Percentiles rank a stretch among this genome's conserved stretches.
Evolutionary conservation across 2,329 filamentous ascomycete genomes (phyloP).

Genomic region (Tolypocladium ophioglossoides): DNA sequence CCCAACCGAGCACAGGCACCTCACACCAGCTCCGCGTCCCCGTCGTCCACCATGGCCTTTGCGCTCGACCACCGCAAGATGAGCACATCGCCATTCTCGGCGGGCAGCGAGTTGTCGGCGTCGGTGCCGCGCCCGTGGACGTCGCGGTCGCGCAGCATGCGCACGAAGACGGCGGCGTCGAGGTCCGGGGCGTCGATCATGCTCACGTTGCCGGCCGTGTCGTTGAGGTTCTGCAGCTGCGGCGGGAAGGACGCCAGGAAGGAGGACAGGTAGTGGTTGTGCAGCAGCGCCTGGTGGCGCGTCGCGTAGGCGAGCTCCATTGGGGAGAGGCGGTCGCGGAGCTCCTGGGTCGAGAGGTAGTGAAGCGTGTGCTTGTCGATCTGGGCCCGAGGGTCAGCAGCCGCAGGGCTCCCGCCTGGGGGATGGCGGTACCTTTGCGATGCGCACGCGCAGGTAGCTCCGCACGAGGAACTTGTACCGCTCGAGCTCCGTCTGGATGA

Average conservation of each 20-base stretch:
- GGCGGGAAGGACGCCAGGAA: constrained; percentile 78
- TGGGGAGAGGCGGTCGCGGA: constrained; percentile 56
- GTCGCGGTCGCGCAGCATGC: constrained; percentile 52
- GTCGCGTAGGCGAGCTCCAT: constrained; percentile 75
- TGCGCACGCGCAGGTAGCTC: constrained; percentile 70
- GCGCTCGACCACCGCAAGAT: constrained; percentile 68
- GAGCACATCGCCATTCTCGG: constrained; percentile 52
- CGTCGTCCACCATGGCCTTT: constrained; percentile 44
- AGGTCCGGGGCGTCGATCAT: constrained; percentile 88
- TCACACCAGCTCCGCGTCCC: constrained; percentile 49
- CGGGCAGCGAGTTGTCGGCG: constrained; percentile 47
- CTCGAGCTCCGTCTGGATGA: constrained; percentile 93
- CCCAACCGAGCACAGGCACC: not conserved
- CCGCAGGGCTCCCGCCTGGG: not conserved
- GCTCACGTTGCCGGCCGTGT: constrained; percentile 76
- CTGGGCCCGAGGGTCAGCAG: constrained; percentile 24
- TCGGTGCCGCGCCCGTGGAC: constrained; percentile 54
- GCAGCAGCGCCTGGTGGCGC: constrained; percentile 73
- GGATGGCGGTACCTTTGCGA: constrained; percentile 57
- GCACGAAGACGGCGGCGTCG: constrained; percentile 74
- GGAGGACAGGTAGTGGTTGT: constrained; percentile 73
- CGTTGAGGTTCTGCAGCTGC: constrained; percentile 74
- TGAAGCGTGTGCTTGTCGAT: constrained; percentile 70
- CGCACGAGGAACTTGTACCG: constrained; percentile 86
- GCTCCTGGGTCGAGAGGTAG: constrained; percentile 48